Conservation (phyloP, 345 rosid genomes). For the Punica granatum region DNA sequence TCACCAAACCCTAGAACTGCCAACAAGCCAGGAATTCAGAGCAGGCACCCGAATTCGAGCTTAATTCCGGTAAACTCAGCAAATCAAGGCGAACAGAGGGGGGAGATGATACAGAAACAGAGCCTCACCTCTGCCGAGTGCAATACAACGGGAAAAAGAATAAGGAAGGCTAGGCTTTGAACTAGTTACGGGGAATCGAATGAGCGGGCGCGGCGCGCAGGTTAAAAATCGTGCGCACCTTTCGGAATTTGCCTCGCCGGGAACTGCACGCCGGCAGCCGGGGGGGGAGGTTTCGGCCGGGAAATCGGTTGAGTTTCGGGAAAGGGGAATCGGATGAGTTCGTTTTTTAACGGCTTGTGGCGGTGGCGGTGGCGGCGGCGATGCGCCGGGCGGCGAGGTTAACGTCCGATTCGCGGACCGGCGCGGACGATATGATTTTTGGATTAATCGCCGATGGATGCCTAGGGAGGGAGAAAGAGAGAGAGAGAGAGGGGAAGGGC, state of each 20-base stretch:
- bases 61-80: conserved; percentile 5
- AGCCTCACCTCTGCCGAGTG: conserved; percentile 22
- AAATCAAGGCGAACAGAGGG: conserved; percentile 17
- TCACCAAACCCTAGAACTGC: conserved; percentile 22
- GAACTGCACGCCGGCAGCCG: conserved; percentile 10
- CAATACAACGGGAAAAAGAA: conserved; percentile 18
- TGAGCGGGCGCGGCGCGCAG: conserved; percentile 38
- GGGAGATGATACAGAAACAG: conserved; percentile 18
- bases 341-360: neutral
- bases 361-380: conserved; percentile 6
- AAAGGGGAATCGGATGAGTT: neutral
- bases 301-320: conserved; percentile 6
- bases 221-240: conserved; percentile 41
- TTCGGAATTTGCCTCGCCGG: conserved; percentile 38
- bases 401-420: conserved; percentile 26
- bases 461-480: conserved; percentile 10
- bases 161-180: conserved; percentile 8
- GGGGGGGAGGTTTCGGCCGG: conserved; percentile 7
- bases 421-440: conserved; percentile 28
- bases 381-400: conserved; percentile 18
- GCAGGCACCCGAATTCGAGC: conserved; percentile 18
- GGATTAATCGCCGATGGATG: conserved; percentile 53
- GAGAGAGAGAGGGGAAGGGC: neutral
- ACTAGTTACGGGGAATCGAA: conserved; percentile 3
- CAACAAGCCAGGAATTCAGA: conserved; percentile 16